A percentile compares a stretch with the other conserved stretches of the same genome.
Evolutionary conservation across 805 yeast genomes (phyloP).

Genomic region (Saccharomycopsis sp.): DNA sequence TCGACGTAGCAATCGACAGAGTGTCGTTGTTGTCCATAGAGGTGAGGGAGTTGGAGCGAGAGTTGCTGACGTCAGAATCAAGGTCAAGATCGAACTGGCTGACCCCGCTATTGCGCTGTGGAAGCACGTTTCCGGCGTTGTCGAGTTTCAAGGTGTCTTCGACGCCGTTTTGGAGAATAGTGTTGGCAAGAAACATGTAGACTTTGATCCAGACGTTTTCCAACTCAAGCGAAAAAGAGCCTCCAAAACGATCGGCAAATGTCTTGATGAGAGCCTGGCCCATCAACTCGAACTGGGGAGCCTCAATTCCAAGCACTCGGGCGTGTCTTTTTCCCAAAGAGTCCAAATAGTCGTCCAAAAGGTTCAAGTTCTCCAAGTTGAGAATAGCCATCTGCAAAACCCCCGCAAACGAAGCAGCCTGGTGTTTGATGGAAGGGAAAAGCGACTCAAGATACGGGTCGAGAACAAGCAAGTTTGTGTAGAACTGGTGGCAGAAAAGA

Average conservation of each 20-base stretch:
- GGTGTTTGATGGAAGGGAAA: conserved; percentile 73
- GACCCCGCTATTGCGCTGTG: background rate
- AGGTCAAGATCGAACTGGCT: background rate
- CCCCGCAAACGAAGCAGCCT: conserved; percentile 75
- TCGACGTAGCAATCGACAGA: conserved; percentile 3
- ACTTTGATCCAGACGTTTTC: conserved; percentile 68
- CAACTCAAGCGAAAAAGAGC: conserved; percentile 47
- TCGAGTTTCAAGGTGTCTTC: conserved; percentile 7
- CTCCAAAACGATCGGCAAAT: conserved; percentile 54
- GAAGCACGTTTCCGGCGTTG: background rate
- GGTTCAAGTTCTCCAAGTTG: conserved; percentile 51
- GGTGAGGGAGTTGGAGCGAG: background rate
- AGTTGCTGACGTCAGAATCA: background rate
- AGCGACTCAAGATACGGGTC: conserved; percentile 53
- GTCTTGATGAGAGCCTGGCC: conserved; percentile 67
- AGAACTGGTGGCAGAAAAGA: conserved; percentile 69
- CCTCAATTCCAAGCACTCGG: conserved; percentile 66
- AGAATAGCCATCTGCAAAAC: conserved; percentile 62
- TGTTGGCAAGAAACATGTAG: conserved; percentile 61
- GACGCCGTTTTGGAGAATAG: conserved; percentile 42
- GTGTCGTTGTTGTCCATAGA: background rate
- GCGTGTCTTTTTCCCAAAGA: conserved; percentile 70
- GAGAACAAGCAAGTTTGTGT: conserved; percentile 57
- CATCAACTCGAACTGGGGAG: conserved; percentile 61
- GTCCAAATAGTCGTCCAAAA: conserved; percentile 51